These are phyloP conservation scores for Quillaja saponaria DNA, from an alignment of 306 rosid genomes.

Conservation along the genomic window DNA sequence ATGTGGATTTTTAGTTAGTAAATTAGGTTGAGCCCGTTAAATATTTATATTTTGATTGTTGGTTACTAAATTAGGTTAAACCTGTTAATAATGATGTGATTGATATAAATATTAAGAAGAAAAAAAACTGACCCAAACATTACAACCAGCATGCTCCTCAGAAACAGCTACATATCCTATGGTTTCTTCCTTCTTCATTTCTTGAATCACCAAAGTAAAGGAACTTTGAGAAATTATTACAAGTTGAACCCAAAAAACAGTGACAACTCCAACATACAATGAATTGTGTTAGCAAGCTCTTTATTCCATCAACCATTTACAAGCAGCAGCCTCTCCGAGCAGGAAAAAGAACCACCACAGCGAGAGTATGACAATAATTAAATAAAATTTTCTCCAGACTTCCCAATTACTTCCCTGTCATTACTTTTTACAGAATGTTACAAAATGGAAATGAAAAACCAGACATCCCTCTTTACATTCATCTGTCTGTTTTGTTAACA, in stretches of 20 bases:
- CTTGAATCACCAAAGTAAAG: too few species aligned
- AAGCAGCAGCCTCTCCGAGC: constrained; percentile 25
- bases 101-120: too few species aligned
- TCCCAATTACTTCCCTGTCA: constrained; percentile 21
- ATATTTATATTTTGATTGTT: too few species aligned
- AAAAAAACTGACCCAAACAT: too few species aligned
- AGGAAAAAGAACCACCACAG: constrained; percentile 14
- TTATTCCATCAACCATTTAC: constrained; percentile 35
- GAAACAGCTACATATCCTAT: too few species aligned
- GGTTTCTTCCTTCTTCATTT: too few species aligned
- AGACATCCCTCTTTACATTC: constrained; percentile 20
- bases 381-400: constrained; percentile 30
- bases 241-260: background rate
- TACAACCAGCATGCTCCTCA: background rate
- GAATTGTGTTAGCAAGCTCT: constrained; percentile 30
- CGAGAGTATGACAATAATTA: constrained; percentile 27
- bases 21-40: too few species aligned
- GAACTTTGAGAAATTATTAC: too few species aligned
- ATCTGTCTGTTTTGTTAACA: constrained; percentile 14
- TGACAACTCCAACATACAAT: background rate
- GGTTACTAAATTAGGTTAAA: too few species aligned
- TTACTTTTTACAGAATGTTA: constrained; percentile 34
- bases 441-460: constrained; percentile 27
- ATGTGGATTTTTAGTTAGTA: too few species aligned
- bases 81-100: too few species aligned